Base-by-base conservation (phyloP, 1,284 basidiomycete species). In the Sanghuangporus weigelae region DNA sequence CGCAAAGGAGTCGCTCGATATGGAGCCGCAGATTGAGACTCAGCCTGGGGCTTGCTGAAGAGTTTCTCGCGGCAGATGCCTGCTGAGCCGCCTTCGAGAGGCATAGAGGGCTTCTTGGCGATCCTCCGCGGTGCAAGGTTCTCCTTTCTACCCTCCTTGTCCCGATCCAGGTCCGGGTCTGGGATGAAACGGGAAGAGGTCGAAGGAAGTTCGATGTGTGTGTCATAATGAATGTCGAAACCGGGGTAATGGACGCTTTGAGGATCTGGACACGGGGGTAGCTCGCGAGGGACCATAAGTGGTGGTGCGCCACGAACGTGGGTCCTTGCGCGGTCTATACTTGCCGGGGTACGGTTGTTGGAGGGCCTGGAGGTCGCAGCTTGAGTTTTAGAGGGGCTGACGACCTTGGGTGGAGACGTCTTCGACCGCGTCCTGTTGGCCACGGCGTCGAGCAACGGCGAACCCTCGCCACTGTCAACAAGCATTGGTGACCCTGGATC, bases 221-320 rank as follows among this genome's bases (percentile, higher is more conserved):
- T 69, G 70, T 90, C 88, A 67, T 76, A 79, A 71, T 82, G 79
- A 51, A 91, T 78, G 60, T 78, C 74, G 69, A 92, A 92, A 16
- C 89, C 89, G 8, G 89, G 89, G 71, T 89, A 89, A 69, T 91
- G 90, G 40, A 80, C 76, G 10, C 87, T 89, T 56, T 81, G 78
- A 7, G 81, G 81, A 69, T 87, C 81, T 49, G 76, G 72, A 23
- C 75, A 76, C 16, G 77, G 76, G 16, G 79, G 81, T 38, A 79
- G 72, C 61, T 77, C 78, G 63, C 79, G 82, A 23, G 79, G 76
- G 60, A 79, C 69, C 58, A 73, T 63, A 23, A 70, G 71, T 54
- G 68, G 70, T 63, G 51, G 63, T n/a, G 63, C 38, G 35, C 46
- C 35, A 12, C 26, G 23, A 12, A 8, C 12, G 16, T 40, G 3